Evolutionary conservation across 2,329 filamentous ascomycete genomes (phyloP), one percentile per base, ranked within the genome.

Genomic region (Botrytis medusae): DNA sequence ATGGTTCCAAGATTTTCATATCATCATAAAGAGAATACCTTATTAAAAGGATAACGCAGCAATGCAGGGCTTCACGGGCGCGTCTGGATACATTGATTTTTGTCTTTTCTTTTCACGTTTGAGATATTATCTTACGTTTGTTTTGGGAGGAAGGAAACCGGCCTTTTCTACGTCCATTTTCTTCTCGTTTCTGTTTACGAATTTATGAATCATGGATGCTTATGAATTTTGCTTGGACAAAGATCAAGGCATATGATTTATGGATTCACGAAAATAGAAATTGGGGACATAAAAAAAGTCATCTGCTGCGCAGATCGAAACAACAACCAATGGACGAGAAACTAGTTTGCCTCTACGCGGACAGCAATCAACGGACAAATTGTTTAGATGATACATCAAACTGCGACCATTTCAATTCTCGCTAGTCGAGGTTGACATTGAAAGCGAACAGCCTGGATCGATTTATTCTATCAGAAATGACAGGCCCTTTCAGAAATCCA

Each of bases 31-130:
- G 76, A 80, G 77, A 77, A 75, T 78, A 79, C 76, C 77, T 75
- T 76, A 77, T 76, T 74, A 79, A 88, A 88, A 86, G 89, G 84
- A 87, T 86, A 80, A 87, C 84, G 88, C 88, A 90, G 88, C 88
- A 88, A 90, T 90, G 88, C 88, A 88, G 84, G 82, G 82, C 83
- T 84, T 61, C 37, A 51, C 82, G 71, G 84, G 83, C 82, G 82
- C 82, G 82, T 79, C 79, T 79, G 79, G 79, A 77, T 78, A 77
- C 61, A 72, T 74, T 76, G 64, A 74, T 78, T 78, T 75, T 77
- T 78, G 8, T n/a, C 9, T 5, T 79, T 79, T 78, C 62, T 74
- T 74, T 74, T 77, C 77, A 74, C 73, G 67, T 78, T 77, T 22
- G 51, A 71, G 67, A 71, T 71, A 62, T 69, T 57, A 62, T 69